Conservation (phyloP, 2,329 filamentous ascomycete species). For the Tolypocladium pustulatum region DNA sequence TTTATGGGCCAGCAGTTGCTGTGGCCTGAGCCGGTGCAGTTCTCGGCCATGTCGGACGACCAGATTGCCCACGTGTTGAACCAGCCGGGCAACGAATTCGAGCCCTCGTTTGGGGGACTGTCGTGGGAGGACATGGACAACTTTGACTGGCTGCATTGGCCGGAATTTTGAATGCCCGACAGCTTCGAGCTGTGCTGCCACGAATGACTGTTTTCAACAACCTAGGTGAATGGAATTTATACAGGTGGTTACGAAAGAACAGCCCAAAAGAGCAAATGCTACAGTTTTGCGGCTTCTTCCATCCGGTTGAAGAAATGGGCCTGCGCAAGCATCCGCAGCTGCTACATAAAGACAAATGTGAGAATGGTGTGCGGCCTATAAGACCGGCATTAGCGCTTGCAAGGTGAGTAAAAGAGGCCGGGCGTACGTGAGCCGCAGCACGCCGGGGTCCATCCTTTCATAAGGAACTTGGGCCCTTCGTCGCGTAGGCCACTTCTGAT, state of each 20-base stretch:
- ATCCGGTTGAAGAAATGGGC: not conserved
- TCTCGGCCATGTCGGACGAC: slow-evolving; percentile 60
- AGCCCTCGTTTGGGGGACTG: slow-evolving; percentile 42
- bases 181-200: not conserved
- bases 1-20: slow-evolving; percentile 20
- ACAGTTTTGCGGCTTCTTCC: not conserved
- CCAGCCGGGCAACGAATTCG: slow-evolving; percentile 49
- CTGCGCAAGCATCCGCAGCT: slow-evolving; percentile 23
- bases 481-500: slow-evolving; percentile 21
- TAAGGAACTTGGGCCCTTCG: slow-evolving; percentile 30
- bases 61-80: slow-evolving; percentile 58
- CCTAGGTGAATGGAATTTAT: not conserved
- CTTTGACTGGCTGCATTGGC: slow-evolving; percentile 47
- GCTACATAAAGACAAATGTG: slow-evolving; percentile 35
- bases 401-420: slow-evolving; percentile 4
- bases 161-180: slow-evolving; percentile 21
- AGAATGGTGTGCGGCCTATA: slow-evolving; percentile 28
- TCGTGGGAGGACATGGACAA: slow-evolving; percentile 49
- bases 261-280: not conserved
- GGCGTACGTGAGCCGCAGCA: slow-evolving; percentile 30
- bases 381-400: not conserved
- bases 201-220: not conserved
- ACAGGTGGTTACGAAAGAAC: slow-evolving; percentile 13
- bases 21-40: slow-evolving; percentile 45
- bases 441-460: slow-evolving; percentile 35